Base-by-base conservation (phyloP, 306 rosid genomes). In the Elaeagnus macrophylla region DNA sequence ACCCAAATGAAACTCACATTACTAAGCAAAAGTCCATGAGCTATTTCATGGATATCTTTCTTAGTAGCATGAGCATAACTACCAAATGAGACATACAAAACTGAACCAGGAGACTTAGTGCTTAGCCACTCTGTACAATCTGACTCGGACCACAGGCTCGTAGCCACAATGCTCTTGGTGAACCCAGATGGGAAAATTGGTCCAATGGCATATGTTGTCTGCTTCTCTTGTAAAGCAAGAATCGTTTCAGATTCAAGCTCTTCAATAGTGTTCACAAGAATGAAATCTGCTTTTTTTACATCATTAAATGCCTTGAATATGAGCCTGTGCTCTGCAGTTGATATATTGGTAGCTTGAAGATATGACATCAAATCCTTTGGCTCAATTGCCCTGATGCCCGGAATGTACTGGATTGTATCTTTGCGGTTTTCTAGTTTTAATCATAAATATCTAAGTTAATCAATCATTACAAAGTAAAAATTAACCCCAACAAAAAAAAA, bases 171-270 rank as follows among this genome's bases (percentile, higher is more conserved):
- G 72, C 48, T 62, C 11, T 62, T 62, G 7, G 53, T 15, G 52
- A 62, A 62, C 2, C 59, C 59, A 42, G 39, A 2, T 12, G 60
- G 58, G 18, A 62, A 62, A 6, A 62, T 62, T 1, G 53, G 59
- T 15, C 53, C 72, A 0, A 67, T 60, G 19, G 72, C 61, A 37
- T 37, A 60, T 10, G 39, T 53, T 36, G 55, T 50, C 47, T 67
- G 67, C 66, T 59, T 60, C 12, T 60, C 44, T 60, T 59, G 72
- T 10, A 67, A 39, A 37, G 67, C 72, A 13, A 55, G 14, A 9
- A 67, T 67, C n/a, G 61, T 53, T 12, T 53, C 50, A 5, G 67
- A 60, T 38, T 67, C 72, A 2, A 67, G 67, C 67, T 67, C 72
- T 67, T 67, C 61, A 13, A 60, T 10, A 2, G 67, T 45, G 61